Evolutionary conservation across 768 basidiomycete species (phyloP).

Genomic region (Neoboletus subvelutipes): DNA sequence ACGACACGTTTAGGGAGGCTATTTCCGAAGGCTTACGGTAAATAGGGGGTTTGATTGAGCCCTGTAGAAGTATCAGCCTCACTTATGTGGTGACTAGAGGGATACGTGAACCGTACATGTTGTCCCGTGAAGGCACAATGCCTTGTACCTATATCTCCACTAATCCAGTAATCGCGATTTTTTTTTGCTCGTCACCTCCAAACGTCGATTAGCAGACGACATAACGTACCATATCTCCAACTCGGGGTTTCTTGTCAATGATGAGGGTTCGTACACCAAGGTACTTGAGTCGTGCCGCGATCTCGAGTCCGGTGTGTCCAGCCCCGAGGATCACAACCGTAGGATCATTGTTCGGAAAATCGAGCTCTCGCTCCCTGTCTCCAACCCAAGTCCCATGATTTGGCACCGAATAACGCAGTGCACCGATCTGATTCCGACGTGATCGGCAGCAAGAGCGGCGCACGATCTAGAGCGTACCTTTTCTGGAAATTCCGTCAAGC

Average conservation of each 20-base stretch:
- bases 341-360: conserved; percentile 47
- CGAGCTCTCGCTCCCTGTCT: conserved; percentile 37
- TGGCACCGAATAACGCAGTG: not conserved
- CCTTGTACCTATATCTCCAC: conserved; percentile 38
- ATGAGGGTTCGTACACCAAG: conserved; percentile 51
- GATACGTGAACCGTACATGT: conserved; percentile 34
- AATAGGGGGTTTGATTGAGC: conserved; percentile 51
- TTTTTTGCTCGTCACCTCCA: not conserved
- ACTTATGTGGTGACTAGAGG: not conserved
- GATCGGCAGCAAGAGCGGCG: not conserved
- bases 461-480: conserved; percentile 17
- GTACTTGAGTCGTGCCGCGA: conserved; percentile 55
- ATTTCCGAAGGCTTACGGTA: conserved; percentile 35
- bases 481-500: conserved; percentile 48
- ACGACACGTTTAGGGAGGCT: not conserved
- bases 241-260: conserved; percentile 45
- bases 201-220: not conserved
- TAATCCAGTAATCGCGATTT: conserved; percentile 5
- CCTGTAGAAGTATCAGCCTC: conserved; percentile 23
- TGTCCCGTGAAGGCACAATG: conserved; percentile 48
- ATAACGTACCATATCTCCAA: conserved; percentile 39
- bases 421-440: not conserved
- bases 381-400: conserved; percentile 51
- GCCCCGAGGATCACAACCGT: conserved; percentile 59
- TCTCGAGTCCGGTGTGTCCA: conserved; percentile 58